Evolutionary conservation across 2,329 filamentous ascomycete genomes (phyloP).

Genomic region (Beauveria brongniartii): DNA sequence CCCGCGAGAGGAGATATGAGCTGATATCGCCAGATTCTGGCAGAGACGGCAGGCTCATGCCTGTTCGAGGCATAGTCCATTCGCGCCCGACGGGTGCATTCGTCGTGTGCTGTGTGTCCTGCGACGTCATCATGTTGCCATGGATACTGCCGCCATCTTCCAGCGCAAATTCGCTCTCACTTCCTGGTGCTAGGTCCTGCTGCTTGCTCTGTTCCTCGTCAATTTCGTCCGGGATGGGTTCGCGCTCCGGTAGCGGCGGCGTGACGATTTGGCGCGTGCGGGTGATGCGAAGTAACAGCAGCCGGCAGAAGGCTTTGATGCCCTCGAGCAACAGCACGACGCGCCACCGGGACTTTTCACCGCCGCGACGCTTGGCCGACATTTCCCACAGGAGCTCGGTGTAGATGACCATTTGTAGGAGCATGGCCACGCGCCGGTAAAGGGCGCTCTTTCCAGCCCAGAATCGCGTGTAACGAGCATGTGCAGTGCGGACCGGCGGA

Average conservation of each 20-base stretch:
- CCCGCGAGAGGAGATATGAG: conserved; percentile 78
- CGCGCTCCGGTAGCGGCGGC: conserved; percentile 78
- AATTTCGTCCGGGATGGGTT: conserved; percentile 56
- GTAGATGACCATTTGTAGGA: conserved; percentile 86
- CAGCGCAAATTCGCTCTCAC: conserved; percentile 32
- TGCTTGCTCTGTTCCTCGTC: conserved; percentile 30
- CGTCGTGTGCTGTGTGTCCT: conserved; percentile 17
- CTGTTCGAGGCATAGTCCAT: conserved; percentile 94
- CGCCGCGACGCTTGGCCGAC: conserved; percentile 79
- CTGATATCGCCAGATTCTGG: conserved; percentile 77
- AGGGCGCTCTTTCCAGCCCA: conserved; percentile 56
- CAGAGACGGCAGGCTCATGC: conserved; percentile 73
- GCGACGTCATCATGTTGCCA: conserved; percentile 18
- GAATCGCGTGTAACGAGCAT: conserved; percentile 59
- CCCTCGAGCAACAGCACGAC: conserved; percentile 78
- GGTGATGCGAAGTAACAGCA: conserved; percentile 75
- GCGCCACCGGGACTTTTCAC: conserved; percentile 73
- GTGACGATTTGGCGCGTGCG: conserved; percentile 74
- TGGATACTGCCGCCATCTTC: conserved; percentile 22
- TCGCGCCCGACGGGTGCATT: conserved; percentile 42
- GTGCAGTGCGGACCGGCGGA: conserved; percentile 45
- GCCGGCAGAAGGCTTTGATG: conserved; percentile 75
- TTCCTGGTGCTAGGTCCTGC: conserved; percentile 32
- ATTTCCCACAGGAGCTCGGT: conserved; percentile 97
- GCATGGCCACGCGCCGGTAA: conserved; percentile 73